These are phyloP conservation scores for Coffea humblotiana DNA, from an alignment of 305 asterid species.

Conservation along the genomic window DNA sequence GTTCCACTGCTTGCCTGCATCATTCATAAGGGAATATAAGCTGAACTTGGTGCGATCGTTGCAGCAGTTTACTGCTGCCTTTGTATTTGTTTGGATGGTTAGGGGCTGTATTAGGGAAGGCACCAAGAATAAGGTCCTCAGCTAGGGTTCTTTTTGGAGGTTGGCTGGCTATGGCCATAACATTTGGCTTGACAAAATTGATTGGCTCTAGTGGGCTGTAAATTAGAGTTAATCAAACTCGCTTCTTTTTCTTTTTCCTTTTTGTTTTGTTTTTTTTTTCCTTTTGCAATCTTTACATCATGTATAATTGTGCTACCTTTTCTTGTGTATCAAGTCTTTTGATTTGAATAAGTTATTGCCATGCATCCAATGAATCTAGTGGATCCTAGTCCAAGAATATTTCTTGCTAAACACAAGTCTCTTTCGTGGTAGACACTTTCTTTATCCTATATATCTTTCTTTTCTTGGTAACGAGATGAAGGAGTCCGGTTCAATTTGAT, in stretches of 20 bases:
- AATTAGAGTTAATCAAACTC: background rate
- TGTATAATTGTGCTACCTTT: background rate
- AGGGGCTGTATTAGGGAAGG: conserved; percentile 77
- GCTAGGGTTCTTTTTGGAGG: conserved; percentile 85
- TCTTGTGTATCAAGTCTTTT: background rate
- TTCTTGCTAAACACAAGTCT: background rate
- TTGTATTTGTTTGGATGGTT: conserved; percentile 79
- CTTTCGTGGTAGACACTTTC: background rate
- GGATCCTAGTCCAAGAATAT: background rate
- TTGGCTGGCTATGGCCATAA: conserved; percentile 92
- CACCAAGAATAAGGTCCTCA: conserved; percentile 59
- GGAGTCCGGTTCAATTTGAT: background rate
- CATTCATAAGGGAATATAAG: conserved; percentile 66
- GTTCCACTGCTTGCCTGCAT: conserved; percentile 90
- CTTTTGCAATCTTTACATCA: background rate
- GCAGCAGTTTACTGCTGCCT: conserved; percentile 73
- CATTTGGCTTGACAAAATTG: conserved; percentile 80
- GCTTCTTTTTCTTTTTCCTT: too few relatives aligned
- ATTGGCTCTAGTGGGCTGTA: conserved; percentile 64
- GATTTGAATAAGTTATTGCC: background rate
- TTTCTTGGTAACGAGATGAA: background rate
- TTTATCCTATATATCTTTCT: background rate
- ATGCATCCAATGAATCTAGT: background rate
- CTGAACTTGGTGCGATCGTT: conserved; percentile 54
- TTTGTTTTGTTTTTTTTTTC: background rate